These are phyloP conservation scores for Globisporangium middletonii DNA, from an alignment of 352 stramenopile species.

Conservation along the genomic window DNA sequence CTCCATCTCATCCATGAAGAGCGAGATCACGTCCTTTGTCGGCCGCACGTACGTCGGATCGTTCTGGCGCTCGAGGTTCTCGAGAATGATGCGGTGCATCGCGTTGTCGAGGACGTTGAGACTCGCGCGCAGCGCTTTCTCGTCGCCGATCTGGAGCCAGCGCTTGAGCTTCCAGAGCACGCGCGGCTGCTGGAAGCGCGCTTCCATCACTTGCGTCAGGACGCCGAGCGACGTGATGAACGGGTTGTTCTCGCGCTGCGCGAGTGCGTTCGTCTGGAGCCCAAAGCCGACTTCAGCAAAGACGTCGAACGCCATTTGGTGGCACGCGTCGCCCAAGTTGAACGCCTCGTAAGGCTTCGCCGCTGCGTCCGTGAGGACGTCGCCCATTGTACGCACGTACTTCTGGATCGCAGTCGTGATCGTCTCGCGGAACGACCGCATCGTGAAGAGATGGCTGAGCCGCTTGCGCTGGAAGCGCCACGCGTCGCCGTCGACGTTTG, in stretches of 20 bases:
- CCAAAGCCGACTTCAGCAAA: slow-evolving; percentile 57
- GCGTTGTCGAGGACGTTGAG: slow-evolving; percentile 30
- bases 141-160: slow-evolving; percentile 33
- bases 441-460: slow-evolving; percentile 25
- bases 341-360: background rate
- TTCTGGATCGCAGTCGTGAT: slow-evolving; percentile 27
- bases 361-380: slow-evolving; percentile 12
- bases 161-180: slow-evolving; percentile 54
- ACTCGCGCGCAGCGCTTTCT: slow-evolving; percentile 26
- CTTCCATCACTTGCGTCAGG: slow-evolving; percentile 23
- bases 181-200: slow-evolving; percentile 38
- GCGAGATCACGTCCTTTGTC: slow-evolving; percentile 35
- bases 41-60: slow-evolving; percentile 9
- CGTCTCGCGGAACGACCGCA: slow-evolving; percentile 20
- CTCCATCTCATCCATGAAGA: slow-evolving; percentile 36
- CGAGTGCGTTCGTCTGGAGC: slow-evolving; percentile 36
- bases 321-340: slow-evolving; percentile 24
- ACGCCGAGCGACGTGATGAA: slow-evolving; percentile 47
- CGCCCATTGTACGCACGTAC: slow-evolving; percentile 26
- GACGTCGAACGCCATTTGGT: slow-evolving; percentile 46
- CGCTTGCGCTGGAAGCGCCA: slow-evolving; percentile 31
- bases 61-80: slow-evolving; percentile 30
- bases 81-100: slow-evolving; percentile 38
- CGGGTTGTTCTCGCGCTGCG: slow-evolving; percentile 24
- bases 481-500: slow-evolving; percentile 21